These are phyloP conservation scores for Daldinia concentrica DNA, from an alignment of 495 filamentous ascomycete genomes.

Conservation along the genomic window DNA sequence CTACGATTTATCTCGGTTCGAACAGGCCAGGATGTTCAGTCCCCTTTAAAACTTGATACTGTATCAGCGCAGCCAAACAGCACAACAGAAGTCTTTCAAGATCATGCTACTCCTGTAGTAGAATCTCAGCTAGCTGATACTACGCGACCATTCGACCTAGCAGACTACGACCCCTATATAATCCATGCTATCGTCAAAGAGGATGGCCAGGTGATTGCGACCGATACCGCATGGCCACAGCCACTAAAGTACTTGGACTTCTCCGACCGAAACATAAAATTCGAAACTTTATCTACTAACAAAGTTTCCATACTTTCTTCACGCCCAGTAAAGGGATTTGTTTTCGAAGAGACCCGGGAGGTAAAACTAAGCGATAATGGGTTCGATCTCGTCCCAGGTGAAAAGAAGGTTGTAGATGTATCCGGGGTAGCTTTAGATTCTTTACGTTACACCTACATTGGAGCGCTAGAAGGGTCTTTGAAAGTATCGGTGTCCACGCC, in stretches of 20 bases:
- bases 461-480: conserved; percentile 39
- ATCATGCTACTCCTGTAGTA: conserved; percentile 42
- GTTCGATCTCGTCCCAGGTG: conserved; percentile 58
- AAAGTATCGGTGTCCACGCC: not conserved
- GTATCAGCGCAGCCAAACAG: conserved; percentile 67
- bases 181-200: conserved; percentile 60
- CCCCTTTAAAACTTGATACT: conserved; percentile 56
- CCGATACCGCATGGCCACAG: conserved; percentile 80
- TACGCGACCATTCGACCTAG: conserved; percentile 49
- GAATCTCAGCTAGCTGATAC: conserved; percentile 13
- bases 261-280: conserved; percentile 48
- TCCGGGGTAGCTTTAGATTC: conserved; percentile 23
- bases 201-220: conserved; percentile 59
- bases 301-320: conserved; percentile 46
- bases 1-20: conserved; percentile 72
- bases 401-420: conserved; percentile 46
- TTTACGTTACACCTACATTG: conserved; percentile 45
- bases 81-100: conserved; percentile 67
- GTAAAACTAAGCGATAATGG: conserved; percentile 58
- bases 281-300: conserved; percentile 28
- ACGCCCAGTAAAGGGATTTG: conserved; percentile 60
- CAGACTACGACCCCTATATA: conserved; percentile 54
- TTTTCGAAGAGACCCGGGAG: conserved; percentile 54
- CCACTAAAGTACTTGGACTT: conserved; percentile 83
- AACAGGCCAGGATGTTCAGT: conserved; percentile 63